Conservation (phyloP, 2,329 filamentous ascomycete species). For the Fusarium poae region DNA sequence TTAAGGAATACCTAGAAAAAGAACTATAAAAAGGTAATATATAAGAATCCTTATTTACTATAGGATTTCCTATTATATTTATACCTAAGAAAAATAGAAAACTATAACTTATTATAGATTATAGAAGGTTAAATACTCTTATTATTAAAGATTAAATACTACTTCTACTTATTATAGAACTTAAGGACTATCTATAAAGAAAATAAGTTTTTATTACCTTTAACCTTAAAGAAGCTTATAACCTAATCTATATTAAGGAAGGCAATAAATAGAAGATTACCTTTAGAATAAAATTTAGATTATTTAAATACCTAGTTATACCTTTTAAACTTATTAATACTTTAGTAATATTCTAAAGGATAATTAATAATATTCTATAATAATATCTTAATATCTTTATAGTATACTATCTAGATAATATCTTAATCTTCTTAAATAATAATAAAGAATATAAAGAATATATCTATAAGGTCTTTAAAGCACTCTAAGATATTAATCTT, state of each 20-base stretch:
- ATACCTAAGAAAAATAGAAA: not conserved
- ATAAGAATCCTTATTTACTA: no score
- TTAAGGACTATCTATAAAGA: not conserved
- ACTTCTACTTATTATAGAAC: not conserved
- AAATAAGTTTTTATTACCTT: not conserved
- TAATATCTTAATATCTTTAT: not conserved
- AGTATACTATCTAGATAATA: no score
- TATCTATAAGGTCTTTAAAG: slow-evolving; percentile 31
- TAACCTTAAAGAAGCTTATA: not conserved
- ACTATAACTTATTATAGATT: not conserved
- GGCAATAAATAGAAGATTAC: not conserved
- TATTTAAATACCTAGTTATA: not conserved
- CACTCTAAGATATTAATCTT: slow-evolving; percentile 28
- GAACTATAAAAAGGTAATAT: not conserved
- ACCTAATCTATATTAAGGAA: not conserved
- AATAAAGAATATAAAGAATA: slow-evolving; percentile 36
- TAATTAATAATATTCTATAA: slow-evolving; percentile 37
- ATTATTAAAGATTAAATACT: not conserved
- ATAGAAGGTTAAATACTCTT: not conserved
- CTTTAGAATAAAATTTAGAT: not conserved
- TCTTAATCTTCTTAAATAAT: not conserved
- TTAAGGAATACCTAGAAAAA: not conserved
- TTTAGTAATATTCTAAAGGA: slow-evolving; percentile 28
- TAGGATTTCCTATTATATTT: not conserved
- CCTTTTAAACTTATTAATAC: not conserved